Conservation (phyloP, 2,329 filamentous ascomycete species). For the Beauveria australis region DNA sequence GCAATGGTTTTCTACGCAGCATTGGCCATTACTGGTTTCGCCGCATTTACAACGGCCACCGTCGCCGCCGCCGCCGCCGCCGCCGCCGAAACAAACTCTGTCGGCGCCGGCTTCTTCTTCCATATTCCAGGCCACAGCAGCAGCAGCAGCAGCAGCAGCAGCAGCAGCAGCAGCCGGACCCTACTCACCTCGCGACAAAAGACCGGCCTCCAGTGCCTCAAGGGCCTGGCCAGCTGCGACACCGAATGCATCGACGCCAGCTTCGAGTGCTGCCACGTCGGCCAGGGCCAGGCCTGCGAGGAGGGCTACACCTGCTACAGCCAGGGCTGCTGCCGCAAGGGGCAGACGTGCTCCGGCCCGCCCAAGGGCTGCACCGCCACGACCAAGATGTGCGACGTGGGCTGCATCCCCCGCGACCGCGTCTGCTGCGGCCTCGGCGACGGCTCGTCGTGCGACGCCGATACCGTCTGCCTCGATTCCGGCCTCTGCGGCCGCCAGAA, state of each 20-base stretch:
- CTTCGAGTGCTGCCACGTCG: conserved; percentile 6
- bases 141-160: too few species aligned
- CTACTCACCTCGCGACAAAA: background rate
- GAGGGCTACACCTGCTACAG: conserved; percentile 4
- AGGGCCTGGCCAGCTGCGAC: background rate
- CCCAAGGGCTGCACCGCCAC: conserved; percentile 1
- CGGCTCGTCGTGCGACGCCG: conserved; percentile 5
- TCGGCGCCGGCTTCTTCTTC: background rate
- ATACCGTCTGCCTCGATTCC: background rate
- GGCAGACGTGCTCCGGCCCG: background rate
- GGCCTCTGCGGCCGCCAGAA: background rate
- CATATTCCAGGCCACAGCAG: background rate
- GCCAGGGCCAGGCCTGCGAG: conserved; percentile 7
- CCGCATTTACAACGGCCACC: background rate
- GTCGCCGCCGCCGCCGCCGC: background rate
- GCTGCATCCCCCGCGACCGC: conserved; percentile 5
- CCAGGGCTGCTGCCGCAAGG: conserved; percentile 8
- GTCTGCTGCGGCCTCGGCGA: conserved; percentile 5
- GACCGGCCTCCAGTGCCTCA: background rate
- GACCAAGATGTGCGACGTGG: conserved; percentile 4
- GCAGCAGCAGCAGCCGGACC: background rate
- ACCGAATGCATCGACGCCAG: background rate
- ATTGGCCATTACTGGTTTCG: background rate
- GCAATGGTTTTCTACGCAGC: background rate
- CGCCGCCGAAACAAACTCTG: background rate